Percentiles rank a stretch among this genome's conserved stretches.
Evolutionary conservation across 116 monocot species (phyloP).

Genomic region (Cymodocea nodosa): DNA sequence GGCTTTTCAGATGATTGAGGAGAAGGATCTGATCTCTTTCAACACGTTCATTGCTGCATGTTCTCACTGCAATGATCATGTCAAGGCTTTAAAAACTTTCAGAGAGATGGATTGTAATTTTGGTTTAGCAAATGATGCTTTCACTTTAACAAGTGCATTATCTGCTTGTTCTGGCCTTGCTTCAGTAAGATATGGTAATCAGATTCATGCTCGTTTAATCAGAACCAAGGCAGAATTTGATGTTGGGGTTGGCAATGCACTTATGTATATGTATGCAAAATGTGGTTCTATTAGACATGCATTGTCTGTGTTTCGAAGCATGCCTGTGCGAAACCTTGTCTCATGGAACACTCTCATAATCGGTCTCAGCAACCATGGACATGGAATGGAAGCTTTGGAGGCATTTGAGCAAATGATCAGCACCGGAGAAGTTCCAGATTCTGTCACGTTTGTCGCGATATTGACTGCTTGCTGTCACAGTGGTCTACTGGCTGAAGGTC

Average conservation of each 20-base stretch:
- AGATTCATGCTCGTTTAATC: constrained; percentile 44
- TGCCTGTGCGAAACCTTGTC: constrained; percentile 34
- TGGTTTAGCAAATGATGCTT: constrained; percentile 29
- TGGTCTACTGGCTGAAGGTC: constrained; percentile 40
- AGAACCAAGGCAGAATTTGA: constrained; percentile 22
- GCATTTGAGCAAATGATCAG: constrained; percentile 42
- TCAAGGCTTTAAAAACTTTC: constrained; percentile 25
- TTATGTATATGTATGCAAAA: constrained; percentile 63
- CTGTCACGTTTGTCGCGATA: constrained; percentile 40
- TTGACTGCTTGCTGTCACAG: constrained; percentile 51
- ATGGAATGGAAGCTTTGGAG: constrained; percentile 22
- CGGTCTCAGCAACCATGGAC: constrained; percentile 38
- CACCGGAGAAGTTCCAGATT: constrained; percentile 23
- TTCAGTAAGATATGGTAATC: constrained; percentile 25
- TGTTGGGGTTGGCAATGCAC: constrained; percentile 36
- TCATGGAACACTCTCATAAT: constrained; percentile 64
- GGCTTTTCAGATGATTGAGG: constrained; percentile 23
- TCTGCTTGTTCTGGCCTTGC: constrained; percentile 40
- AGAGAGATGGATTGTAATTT: constrained; percentile 22
- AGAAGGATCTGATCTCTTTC: constrained; percentile 46
- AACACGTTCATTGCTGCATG: constrained; percentile 42
- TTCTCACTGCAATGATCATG: constrained; percentile 33
- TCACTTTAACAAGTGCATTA: constrained; percentile 26
- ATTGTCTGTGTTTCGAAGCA: constrained; percentile 11
- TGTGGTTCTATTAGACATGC: constrained; percentile 44